Percentiles rank a stretch among this genome's conserved stretches.
These are phyloP conservation scores for Fraxinus sp. DNA, from an alignment of 305 asterid species.

Conservation along the genomic window DNA sequence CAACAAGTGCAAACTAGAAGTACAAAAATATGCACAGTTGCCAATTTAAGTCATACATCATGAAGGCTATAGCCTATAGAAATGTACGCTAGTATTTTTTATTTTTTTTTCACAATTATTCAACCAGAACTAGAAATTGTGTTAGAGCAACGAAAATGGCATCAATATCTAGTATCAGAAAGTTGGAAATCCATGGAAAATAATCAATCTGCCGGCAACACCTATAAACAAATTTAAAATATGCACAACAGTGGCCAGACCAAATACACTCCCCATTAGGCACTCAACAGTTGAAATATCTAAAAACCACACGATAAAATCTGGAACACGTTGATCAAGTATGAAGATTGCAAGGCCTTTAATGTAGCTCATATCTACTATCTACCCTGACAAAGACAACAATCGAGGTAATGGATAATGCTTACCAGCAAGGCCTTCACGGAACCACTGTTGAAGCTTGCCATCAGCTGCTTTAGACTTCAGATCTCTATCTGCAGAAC, in stretches of 20 bases:
- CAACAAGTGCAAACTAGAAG: background rate
- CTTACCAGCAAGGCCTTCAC: conserved; percentile 95
- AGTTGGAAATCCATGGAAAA: background rate
- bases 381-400: conserved; percentile 1
- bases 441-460: conserved; percentile 88
- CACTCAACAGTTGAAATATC: background rate
- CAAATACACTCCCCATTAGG: background rate
- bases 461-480: conserved; percentile 70
- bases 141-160: background rate
- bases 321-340: background rate
- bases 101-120: background rate
- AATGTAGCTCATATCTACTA: background rate
- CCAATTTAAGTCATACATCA: background rate
- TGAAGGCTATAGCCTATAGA: background rate
- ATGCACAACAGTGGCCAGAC: background rate
- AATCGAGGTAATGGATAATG: background rate
- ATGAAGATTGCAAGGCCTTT: background rate
- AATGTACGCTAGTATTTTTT: background rate
- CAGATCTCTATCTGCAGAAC: conserved; percentile 44
- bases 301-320: background rate
- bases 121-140: background rate
- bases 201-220: background rate
- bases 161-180: background rate
- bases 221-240: background rate
- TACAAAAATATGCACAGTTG: background rate